Evolutionary conservation across 805 yeast genomes (phyloP).

Genomic region (Yueomyces sp.): DNA sequence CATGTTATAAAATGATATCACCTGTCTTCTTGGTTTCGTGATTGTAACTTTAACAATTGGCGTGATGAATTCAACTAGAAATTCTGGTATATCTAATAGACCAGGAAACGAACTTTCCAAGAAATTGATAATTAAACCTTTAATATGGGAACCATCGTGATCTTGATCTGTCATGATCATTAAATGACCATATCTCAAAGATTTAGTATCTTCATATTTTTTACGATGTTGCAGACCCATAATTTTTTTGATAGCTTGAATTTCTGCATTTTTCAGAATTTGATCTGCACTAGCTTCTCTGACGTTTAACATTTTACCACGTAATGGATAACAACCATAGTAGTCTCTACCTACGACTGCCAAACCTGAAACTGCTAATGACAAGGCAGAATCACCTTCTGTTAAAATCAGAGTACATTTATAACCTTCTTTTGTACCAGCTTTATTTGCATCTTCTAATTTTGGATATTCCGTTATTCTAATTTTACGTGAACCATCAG

Average conservation of each 20-base stretch:
- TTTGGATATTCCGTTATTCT: slow-evolving; percentile 84
- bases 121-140: slow-evolving; percentile 88
- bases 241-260: slow-evolving; percentile 88
- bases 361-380: slow-evolving; percentile 85
- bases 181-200: slow-evolving; percentile 84
- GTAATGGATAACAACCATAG: slow-evolving; percentile 88
- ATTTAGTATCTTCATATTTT: slow-evolving; percentile 55
- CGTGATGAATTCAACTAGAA: slow-evolving; percentile 84
- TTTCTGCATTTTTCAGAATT: slow-evolving; percentile 83
- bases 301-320: slow-evolving; percentile 91
- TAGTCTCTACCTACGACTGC: slow-evolving; percentile 91
- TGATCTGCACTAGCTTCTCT: slow-evolving; percentile 97
- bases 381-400: slow-evolving; percentile 93
- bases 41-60: slow-evolving; percentile 89
- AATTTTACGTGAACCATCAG: slow-evolving; percentile 74
- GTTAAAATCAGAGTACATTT: slow-evolving; percentile 88
- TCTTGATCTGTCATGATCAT: slow-evolving; percentile 99
- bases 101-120: slow-evolving; percentile 93
- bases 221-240: slow-evolving; percentile 93
- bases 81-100: slow-evolving; percentile 77
- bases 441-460: slow-evolving; percentile 89
- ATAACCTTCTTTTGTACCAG: slow-evolving; percentile 86
- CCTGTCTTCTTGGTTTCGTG: slow-evolving; percentile 43
- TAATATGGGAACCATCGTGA: slow-evolving; percentile 97
- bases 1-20: slow-evolving; percentile 77